Conservation (phyloP, 1,284 basidiomycete genomes). For the Microbotryomycetes sp. region DNA sequence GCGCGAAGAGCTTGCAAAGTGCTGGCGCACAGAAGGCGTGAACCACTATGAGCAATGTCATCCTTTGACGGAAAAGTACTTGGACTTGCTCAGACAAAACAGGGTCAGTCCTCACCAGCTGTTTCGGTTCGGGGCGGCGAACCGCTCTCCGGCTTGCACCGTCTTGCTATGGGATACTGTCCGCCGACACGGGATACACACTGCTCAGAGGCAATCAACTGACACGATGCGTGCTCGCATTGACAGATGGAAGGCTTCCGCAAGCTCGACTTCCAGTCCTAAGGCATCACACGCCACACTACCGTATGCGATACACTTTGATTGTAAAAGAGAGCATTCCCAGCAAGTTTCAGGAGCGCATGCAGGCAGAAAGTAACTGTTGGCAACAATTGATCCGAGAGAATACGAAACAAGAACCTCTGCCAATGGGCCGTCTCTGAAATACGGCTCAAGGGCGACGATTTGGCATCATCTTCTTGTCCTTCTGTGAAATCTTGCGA, state of each 20-base stretch:
- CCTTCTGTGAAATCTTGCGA: slow-evolving; percentile 27
- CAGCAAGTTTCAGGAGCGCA: no score
- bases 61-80: slow-evolving; percentile 76
- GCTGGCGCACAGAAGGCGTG: slow-evolving; percentile 83
- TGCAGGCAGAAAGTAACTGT: no score
- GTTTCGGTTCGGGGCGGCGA: no score
- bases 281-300: neutral
- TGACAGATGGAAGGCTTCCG: slow-evolving; percentile 29
- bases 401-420: no score
- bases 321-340: no score
- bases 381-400: no score
- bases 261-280: slow-evolving; percentile 30
- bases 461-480: slow-evolving; percentile 31
- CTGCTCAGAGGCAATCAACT: neutral
- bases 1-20: slow-evolving; percentile 81
- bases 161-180: neutral
- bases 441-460: no score
- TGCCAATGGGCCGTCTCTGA: no score
- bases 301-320: no score
- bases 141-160: neutral
- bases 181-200: neutral
- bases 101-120: slow-evolving; percentile 42
- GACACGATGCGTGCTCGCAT: neutral
- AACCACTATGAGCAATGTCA: slow-evolving; percentile 53
- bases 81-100: slow-evolving; percentile 71